Percentiles rank a stretch among this genome's conserved stretches.
These are phyloP conservation scores for Leccinum disarticulatum DNA, from an alignment of 768 basidiomycete species.

Conservation along the genomic window DNA sequence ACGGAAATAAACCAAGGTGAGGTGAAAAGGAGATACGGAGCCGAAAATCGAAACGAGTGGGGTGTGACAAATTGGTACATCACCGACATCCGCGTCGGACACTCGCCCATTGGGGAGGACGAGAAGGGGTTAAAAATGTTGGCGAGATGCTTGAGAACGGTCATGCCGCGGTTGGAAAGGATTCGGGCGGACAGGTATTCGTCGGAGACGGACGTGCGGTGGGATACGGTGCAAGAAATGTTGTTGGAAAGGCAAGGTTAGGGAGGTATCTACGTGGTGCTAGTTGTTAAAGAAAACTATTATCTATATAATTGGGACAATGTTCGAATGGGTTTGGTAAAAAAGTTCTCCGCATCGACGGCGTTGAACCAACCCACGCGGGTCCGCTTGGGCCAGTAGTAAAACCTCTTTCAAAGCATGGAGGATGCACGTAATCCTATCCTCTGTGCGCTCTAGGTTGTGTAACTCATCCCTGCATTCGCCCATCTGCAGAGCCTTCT, in stretches of 20 bases:
- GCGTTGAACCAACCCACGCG: too few species aligned
- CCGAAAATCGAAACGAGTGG: constrained; percentile 11
- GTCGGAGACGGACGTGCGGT: constrained; percentile 14
- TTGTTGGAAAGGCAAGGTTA: constrained; percentile 3
- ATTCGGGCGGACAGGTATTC: constrained; percentile 16
- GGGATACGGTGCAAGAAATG: constrained; percentile 14
- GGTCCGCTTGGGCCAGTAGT: too few species aligned
- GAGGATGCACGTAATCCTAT: too few species aligned
- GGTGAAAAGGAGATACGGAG: neutral
- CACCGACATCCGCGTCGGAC: constrained; percentile 19
- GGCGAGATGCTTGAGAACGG: constrained; percentile 15
- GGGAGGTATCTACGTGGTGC: too few species aligned
- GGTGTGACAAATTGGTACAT: constrained; percentile 20
- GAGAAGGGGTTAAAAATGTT: constrained; percentile 4
- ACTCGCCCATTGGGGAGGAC: constrained; percentile 24
- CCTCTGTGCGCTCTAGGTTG: too few species aligned
- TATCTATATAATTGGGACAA: too few species aligned
- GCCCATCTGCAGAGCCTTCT: too few species aligned
- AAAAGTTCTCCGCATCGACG: too few species aligned
- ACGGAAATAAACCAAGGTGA: neutral
- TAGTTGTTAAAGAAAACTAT: too few species aligned
- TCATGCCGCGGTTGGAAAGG: constrained; percentile 27
- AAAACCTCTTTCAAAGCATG: too few species aligned
- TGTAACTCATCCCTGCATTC: too few species aligned
- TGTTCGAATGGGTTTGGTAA: too few species aligned